phyloP scores from a whole-genome alignment of 2,329 filamentous ascomycete genomes.

The Talaromyces sp. region DNA sequence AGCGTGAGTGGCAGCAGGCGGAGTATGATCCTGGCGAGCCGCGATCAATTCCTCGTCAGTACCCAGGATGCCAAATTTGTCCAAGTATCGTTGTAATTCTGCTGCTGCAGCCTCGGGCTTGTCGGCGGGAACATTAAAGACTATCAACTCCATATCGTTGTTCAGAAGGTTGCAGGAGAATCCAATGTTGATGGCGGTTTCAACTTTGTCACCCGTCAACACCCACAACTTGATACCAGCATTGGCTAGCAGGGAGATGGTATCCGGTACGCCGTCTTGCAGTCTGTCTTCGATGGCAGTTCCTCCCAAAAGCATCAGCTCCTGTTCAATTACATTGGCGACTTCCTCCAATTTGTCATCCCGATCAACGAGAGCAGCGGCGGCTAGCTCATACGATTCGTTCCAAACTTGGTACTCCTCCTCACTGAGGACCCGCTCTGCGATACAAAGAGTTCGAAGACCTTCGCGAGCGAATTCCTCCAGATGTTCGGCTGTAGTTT shows the following conservation, averaged over 20 bases:
- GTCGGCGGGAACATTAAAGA: slow-evolving; percentile 80
- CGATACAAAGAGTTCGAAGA: slow-evolving; percentile 89
- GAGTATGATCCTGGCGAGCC: slow-evolving; percentile 78
- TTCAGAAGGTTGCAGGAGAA: slow-evolving; percentile 97
- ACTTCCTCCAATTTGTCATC: slow-evolving; percentile 92
- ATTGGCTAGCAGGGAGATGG: slow-evolving; percentile 82
- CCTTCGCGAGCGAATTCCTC: slow-evolving; percentile 97
- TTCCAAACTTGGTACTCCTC: slow-evolving; percentile 83
- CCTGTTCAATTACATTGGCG: slow-evolving; percentile 84
- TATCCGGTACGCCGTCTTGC: slow-evolving; percentile 94
- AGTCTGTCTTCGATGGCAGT: slow-evolving; percentile 96
- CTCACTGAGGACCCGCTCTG: slow-evolving; percentile 74
- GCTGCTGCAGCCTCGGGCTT: slow-evolving; percentile 62
- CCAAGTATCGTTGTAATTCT: slow-evolving; percentile 71
- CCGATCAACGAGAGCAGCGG: slow-evolving; percentile 75
- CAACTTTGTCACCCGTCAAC: slow-evolving; percentile 95
- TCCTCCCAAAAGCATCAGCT: slow-evolving; percentile 82
- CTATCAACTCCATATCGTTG: slow-evolving; percentile 95
- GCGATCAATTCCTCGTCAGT: slow-evolving; percentile 77
- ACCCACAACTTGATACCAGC: slow-evolving; percentile 99
- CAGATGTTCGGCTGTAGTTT: slow-evolving; percentile 83
- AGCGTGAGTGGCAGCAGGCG: slow-evolving; percentile 83
- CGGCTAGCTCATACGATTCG: slow-evolving; percentile 80
- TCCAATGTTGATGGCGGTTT: slow-evolving; percentile 99
- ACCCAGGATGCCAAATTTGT: slow-evolving; percentile 73